phyloP scores from a whole-genome alignment of 352 stramenopile genomes.

The Sclerospora graminicola region DNA sequence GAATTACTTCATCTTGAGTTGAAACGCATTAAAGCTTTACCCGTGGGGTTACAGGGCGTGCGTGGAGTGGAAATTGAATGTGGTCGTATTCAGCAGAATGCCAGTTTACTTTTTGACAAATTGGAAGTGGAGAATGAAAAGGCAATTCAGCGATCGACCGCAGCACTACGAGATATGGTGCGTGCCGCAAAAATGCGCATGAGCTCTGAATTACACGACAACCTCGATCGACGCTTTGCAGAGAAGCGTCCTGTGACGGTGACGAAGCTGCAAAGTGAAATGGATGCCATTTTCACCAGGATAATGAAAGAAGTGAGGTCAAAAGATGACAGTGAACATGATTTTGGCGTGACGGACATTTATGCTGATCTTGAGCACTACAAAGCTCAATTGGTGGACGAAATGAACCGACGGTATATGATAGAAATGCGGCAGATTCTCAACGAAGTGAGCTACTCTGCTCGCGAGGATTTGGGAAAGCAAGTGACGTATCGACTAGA shows the following conservation, averaged over 20 bases:
- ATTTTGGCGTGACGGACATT: slow-evolving; percentile 27
- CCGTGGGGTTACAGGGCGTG: slow-evolving; percentile 33
- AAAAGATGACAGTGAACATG: slow-evolving; percentile 15
- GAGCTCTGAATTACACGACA: slow-evolving; percentile 51
- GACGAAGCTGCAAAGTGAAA: slow-evolving; percentile 39
- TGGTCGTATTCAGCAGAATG: slow-evolving; percentile 46
- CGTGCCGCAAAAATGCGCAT: slow-evolving; percentile 45
- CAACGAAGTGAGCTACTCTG: slow-evolving; percentile 49
- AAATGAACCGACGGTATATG: slow-evolving; percentile 67
- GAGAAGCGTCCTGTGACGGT: slow-evolving; percentile 42
- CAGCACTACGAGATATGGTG: slow-evolving; percentile 38
- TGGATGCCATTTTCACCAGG: slow-evolving; percentile 34
- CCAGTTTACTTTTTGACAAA: slow-evolving; percentile 57
- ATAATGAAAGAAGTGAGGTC: slow-evolving; percentile 23
- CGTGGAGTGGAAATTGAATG: slow-evolving; percentile 41
- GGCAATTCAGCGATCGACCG: slow-evolving; percentile 47
- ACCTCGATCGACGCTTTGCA: slow-evolving; percentile 45
- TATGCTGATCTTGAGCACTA: slow-evolving; percentile 45
- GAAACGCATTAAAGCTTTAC: slow-evolving; percentile 37
- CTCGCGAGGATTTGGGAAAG: slow-evolving; percentile 51
- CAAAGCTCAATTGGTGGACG: slow-evolving; percentile 48
- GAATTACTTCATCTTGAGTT: slow-evolving; percentile 38
- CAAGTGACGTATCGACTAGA: slow-evolving; percentile 52
- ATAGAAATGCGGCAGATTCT: slow-evolving; percentile 72
- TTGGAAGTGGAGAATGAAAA: slow-evolving; percentile 66